These are phyloP conservation scores for Tuber brumale DNA, from an alignment of 495 filamentous ascomycete genomes.

Conservation along the genomic window DNA sequence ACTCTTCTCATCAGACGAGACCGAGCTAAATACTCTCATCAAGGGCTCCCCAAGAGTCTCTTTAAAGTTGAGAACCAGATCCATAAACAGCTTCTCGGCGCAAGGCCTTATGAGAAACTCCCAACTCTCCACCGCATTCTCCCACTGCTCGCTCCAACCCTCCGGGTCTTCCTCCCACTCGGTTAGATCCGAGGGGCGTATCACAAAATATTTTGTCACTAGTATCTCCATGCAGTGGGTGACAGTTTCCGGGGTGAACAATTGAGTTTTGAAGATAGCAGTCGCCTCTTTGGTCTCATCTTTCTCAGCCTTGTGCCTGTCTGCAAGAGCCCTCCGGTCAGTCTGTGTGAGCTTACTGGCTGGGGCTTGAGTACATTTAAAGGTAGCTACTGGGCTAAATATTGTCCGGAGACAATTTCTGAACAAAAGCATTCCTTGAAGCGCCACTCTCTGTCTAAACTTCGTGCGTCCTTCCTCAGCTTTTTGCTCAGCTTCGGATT, in stretches of 20 bases:
- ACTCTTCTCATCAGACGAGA: constrained; percentile 60
- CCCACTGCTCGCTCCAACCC: constrained; percentile 82
- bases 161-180: constrained; percentile 90
- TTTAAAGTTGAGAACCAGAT: constrained; percentile 81
- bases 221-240: constrained; percentile 71
- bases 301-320: constrained; percentile 51
- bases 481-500: constrained; percentile 47
- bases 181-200: constrained; percentile 73
- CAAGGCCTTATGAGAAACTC: constrained; percentile 86
- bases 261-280: constrained; percentile 56
- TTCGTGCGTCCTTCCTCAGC: constrained; percentile 48
- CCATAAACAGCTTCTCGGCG: constrained; percentile 87
- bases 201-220: constrained; percentile 80
- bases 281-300: constrained; percentile 54
- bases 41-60: constrained; percentile 67
- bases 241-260: constrained; percentile 69
- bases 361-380: constrained; percentile 52
- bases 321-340: constrained; percentile 15
- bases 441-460: constrained; percentile 64
- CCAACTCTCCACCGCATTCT: constrained; percentile 69
- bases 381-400: constrained; percentile 68
- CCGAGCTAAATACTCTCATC: constrained; percentile 67
- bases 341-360: constrained; percentile 7
- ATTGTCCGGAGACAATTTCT: constrained; percentile 76
- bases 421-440: constrained; percentile 77